Evolutionary conservation across 192 early-diverging fungal species (phyloP).

Genomic region (Backusella tuberculispora): DNA sequence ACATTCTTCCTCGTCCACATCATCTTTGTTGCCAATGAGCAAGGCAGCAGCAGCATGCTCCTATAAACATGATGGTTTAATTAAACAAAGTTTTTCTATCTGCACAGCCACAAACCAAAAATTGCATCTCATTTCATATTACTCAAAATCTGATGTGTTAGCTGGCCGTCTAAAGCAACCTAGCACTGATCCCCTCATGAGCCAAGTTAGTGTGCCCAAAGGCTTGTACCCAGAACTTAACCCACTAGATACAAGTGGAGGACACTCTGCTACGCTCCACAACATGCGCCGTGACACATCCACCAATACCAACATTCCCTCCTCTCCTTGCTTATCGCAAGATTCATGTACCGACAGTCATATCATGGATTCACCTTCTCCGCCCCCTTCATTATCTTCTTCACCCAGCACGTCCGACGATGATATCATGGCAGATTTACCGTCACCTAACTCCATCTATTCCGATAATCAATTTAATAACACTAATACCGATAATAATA

Average conservation of each 20-base stretch:
- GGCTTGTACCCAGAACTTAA: slow-evolving; percentile 85
- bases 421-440: slow-evolving; percentile 32
- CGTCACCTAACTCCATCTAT: slow-evolving; percentile 25
- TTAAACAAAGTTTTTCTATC: slow-evolving; percentile 90
- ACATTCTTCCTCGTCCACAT: slow-evolving; percentile 25
- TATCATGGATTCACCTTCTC: neutral
- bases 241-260: slow-evolving; percentile 41
- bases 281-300: slow-evolving; percentile 25
- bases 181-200: slow-evolving; percentile 64
- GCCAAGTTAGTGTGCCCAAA: slow-evolving; percentile 70
- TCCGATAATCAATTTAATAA: neutral
- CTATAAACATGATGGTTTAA: slow-evolving; percentile 80
- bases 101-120: slow-evolving; percentile 78
- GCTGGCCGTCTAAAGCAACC: slow-evolving; percentile 71
- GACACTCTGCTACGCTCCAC: slow-evolving; percentile 35
- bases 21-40: slow-evolving; percentile 9
- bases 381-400: slow-evolving; percentile 42
- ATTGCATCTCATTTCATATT: slow-evolving; percentile 90
- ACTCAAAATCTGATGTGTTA: slow-evolving; percentile 79
- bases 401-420: slow-evolving; percentile 45
- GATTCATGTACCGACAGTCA: slow-evolving; percentile 11
- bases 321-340: slow-evolving; percentile 17
- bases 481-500: neutral
- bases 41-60: slow-evolving; percentile 44
- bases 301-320: neutral